Base-by-base conservation (phyloP, 164 flowering plant species). In the Stephania cephalantha region DNA sequence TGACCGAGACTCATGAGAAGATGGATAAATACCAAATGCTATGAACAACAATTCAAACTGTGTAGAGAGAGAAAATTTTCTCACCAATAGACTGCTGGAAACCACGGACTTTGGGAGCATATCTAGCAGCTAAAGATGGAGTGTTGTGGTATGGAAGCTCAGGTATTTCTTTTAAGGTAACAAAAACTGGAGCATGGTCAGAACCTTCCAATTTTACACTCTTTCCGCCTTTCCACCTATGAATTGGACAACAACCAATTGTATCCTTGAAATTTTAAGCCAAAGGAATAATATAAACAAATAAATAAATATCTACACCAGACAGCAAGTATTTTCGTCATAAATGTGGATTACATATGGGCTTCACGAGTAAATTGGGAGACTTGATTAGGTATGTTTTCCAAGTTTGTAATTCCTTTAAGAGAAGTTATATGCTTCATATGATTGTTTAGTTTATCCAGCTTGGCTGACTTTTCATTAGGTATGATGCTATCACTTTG, bases 151-250 rank as follows among this genome's bases (percentile, higher is more conserved):
- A 68, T 9, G 79, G 76, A 71, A 87, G 71, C 76, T 81, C 85
- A 74, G 95, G 87, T n/a, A 95, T 84, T 44, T 85, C 91, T n/a
- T 9, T 75, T 53, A 95, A 82, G 76, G 81, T 84, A 71, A 84
- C 71, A 82, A 46, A 93, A 71, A 95, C 99, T 70, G 99, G 99
- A 77, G 80, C 97, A 84, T 95, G 99, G 84, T 95, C 98, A 66
- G 99, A 95, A 66, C 99, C 99, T 85, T 95, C 96, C 75, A 92
- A 75, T 80, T 88, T 93, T 48, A 79, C 73, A 70, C 79, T 83
- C 86, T 80, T 85, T 67, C 89, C 97, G 79, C 90, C 95, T 75
- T 89, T 92, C 95, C 94, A 88, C 86, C 97, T 94, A 82, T 61
- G 12, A 58, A 70, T 44, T 11, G 50, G 25, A 73, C 0, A 52